These are phyloP conservation scores for Iberis amara DNA, from an alignment of 441 rosid genomes.

Conservation along the genomic window DNA sequence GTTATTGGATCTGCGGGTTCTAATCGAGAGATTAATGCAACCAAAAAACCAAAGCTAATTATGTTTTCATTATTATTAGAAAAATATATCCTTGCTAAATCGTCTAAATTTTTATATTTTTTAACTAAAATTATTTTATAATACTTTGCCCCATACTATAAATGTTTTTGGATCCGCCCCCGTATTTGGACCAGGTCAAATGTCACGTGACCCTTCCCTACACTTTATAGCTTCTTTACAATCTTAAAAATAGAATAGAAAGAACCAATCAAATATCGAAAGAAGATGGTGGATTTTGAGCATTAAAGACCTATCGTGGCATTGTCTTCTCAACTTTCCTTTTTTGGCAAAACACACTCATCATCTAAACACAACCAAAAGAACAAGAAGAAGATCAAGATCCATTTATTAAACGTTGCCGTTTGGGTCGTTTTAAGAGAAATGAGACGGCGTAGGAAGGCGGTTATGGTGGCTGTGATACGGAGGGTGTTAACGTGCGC, in stretches of 20 bases:
- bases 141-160: no score
- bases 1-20: no score
- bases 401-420: slow-evolving; percentile 16
- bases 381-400: slow-evolving; percentile 18
- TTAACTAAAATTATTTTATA: no score
- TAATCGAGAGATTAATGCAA: no score
- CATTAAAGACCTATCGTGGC: not conserved
- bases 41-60: no score
- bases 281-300: not conserved
- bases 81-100: no score
- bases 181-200: slow-evolving; percentile 25
- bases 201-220: slow-evolving; percentile 32
- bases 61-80: no score
- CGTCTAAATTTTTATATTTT: no score
- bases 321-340: slow-evolving; percentile 24
- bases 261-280: slow-evolving; percentile 7
- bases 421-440: slow-evolving; percentile 9
- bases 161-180: no score
- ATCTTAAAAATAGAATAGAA: slow-evolving; percentile 20
- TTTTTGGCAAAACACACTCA: slow-evolving; percentile 15
- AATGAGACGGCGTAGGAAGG: slow-evolving; percentile 54
- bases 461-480: slow-evolving; percentile 37
- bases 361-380: slow-evolving; percentile 4
- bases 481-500: slow-evolving; percentile 62
- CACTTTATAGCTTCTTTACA: slow-evolving; percentile 10